Conservation (phyloP, 176 grass and related monocot genomes). For the Chrysopogon serrulatus region DNA sequence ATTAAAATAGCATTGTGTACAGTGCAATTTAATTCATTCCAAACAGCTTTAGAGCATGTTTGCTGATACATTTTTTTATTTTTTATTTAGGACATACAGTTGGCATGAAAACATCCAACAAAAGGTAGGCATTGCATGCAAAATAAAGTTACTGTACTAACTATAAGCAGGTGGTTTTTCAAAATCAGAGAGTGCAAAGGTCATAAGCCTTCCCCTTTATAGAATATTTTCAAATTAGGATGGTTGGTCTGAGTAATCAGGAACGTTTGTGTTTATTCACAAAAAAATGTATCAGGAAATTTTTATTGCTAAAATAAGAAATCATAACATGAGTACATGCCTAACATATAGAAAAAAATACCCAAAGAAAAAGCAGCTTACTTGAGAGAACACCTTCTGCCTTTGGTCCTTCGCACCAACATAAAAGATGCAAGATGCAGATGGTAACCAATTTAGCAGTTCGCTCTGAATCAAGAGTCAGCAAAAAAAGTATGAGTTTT, state of each 20-base stretch:
- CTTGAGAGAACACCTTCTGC: slow-evolving; percentile 84
- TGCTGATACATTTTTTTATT: background rate
- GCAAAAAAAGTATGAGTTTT: slow-evolving; percentile 17
- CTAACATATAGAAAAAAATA: background rate
- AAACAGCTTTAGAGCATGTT: background rate
- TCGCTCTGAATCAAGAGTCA: slow-evolving; percentile 75
- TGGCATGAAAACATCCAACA: background rate
- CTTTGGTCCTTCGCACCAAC: slow-evolving; percentile 97
- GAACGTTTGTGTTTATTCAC: background rate
- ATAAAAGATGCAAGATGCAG: slow-evolving; percentile 98
- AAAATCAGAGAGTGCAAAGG: background rate
- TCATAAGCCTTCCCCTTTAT: background rate
- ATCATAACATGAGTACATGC: background rate
- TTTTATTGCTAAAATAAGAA: slow-evolving; percentile 4
- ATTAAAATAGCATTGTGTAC: background rate
- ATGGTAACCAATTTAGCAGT: slow-evolving; percentile 89
- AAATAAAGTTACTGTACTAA: background rate
- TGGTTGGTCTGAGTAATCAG: background rate
- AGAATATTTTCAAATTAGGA: slow-evolving; percentile 5
- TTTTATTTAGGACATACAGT: background rate
- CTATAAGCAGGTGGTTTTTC: background rate
- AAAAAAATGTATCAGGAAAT: background rate
- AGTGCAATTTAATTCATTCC: background rate
- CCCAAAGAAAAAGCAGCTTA: slow-evolving; percentile 32
- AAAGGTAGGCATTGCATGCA: background rate